Base-by-base conservation (phyloP, 2,329 filamentous ascomycete genomes). In the Fusarium sterilihyphosum region DNA sequence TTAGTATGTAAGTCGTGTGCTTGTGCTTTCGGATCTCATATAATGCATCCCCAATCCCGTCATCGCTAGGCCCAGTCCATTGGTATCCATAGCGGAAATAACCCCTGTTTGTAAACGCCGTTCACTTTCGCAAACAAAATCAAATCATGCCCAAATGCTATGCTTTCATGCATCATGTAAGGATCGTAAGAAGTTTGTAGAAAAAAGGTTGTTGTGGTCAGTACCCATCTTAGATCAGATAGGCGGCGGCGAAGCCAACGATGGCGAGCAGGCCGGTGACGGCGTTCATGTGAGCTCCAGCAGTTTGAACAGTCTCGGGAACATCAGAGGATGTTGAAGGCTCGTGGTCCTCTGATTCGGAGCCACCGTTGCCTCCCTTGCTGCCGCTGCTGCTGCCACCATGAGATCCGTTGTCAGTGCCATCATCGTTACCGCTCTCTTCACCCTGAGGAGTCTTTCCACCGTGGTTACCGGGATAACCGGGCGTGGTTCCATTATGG, bases 191-290 rank as follows among this genome's bases (percentile, higher is more conserved):
- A 70, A 73, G 49, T 64, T 73, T 67, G 46, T 22, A 49, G 26
- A 22, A 20, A 44, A 38, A 62, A 44, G 40, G 35, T 26, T 47
- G 20, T 49, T 47, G 20, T 40, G 26, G 49, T 43, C 46, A 61
- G 43, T 56, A 35, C 35, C 49, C 54, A 44, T 29, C 56, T 83
- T 83, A 88, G 61, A 88, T 66, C 65, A 87, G 78, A 74, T 81
- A 84, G 61, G 79, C 84, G 53, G 80, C 85, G 16, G 82, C 73
- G 38, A 85, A 65, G 29, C 84, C 86, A 31, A 83, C 77, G 18
- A 81, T 78, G 12, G 82, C 85, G 31, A 84, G 78, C 17, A 83
- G 77, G 29, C 81, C 81, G 37, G 81, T 81, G 46, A 78, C 80
- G 11, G 73, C 73, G 75, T 82, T 83, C 65, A 73, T 68, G 17